A percentile compares a stretch with the other conserved stretches of the same genome.
These are phyloP conservation scores for Fraxinus ornus DNA, from an alignment of 305 asterid genomes.

Conservation along the genomic window DNA sequence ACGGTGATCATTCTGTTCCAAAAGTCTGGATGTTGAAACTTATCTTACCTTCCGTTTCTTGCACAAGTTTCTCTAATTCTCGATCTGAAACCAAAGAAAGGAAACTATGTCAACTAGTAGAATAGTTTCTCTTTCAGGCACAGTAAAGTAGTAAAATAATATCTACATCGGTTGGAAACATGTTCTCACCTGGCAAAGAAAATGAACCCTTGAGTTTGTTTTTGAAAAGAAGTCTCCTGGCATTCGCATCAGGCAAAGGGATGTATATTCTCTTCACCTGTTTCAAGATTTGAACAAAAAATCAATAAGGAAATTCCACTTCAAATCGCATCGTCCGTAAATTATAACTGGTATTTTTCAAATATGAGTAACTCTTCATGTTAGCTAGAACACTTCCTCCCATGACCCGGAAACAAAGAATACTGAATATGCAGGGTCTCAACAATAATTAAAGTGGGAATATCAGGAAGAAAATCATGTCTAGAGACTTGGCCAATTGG, in stretches of 20 bases:
- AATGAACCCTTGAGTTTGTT: constrained; percentile 89
- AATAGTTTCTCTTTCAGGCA: constrained; percentile 21
- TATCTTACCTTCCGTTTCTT: constrained; percentile 75
- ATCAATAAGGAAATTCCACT: neutral
- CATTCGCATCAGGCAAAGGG: constrained; percentile 87
- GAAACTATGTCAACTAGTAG: constrained; percentile 23
- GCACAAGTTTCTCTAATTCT: constrained; percentile 78
- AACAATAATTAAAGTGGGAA: neutral
- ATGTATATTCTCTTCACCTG: constrained; percentile 97
- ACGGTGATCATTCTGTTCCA: neutral
- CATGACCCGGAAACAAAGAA: neutral
- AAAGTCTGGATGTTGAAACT: neutral
- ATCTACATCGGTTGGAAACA: constrained; percentile 14
- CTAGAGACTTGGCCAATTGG: neutral
- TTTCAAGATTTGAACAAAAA: constrained; percentile 15
- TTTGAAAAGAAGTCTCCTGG: constrained; percentile 77
- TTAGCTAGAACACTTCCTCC: constrained; percentile 2
- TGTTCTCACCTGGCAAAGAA: constrained; percentile 79
- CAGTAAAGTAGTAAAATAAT: neutral
- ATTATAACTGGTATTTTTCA: constrained; percentile 5
- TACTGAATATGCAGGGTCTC: neutral
- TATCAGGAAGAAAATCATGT: constrained; percentile 7
- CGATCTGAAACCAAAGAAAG: constrained; percentile 53
- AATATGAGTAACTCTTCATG: neutral
- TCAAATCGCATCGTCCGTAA: constrained; percentile 11